These are phyloP conservation scores for Calonectria pseudoreteaudii DNA, from an alignment of 2,329 filamentous ascomycete species.

Conservation along the genomic window DNA sequence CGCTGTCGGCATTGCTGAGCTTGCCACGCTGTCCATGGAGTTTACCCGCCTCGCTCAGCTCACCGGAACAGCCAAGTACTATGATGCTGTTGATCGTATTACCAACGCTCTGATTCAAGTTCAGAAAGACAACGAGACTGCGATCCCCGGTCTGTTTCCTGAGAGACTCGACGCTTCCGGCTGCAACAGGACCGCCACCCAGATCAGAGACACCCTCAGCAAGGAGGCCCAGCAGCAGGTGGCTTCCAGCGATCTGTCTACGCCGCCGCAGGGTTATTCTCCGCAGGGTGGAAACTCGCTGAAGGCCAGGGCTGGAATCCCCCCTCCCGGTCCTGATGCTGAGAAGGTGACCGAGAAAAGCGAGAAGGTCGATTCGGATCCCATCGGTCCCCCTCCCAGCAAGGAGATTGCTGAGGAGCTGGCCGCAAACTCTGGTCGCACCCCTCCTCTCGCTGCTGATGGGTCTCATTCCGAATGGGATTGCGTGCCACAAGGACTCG, in stretches of 20 bases:
- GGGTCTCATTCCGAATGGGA: slow-evolving; percentile 54
- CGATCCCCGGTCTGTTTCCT: slow-evolving; percentile 84
- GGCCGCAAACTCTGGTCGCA: neutral
- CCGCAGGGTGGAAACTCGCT: slow-evolving; percentile 10
- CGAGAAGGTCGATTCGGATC: neutral
- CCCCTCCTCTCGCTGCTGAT: slow-evolving; percentile 49
- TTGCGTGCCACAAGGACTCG: slow-evolving; percentile 72
- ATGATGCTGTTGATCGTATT: slow-evolving; percentile 88
- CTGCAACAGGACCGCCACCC: slow-evolving; percentile 70
- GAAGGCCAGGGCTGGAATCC: neutral
- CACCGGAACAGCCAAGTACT: slow-evolving; percentile 84
- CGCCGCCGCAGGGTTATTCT: slow-evolving; percentile 45
- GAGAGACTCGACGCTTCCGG: slow-evolving; percentile 82
- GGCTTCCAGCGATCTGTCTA: slow-evolving; percentile 45
- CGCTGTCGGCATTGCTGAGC: slow-evolving; percentile 72
- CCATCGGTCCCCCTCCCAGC: slow-evolving; percentile 1
- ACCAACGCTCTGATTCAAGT: slow-evolving; percentile 82
- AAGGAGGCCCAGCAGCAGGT: slow-evolving; percentile 50
- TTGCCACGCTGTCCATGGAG: slow-evolving; percentile 86
- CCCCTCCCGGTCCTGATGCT: neutral
- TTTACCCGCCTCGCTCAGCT: slow-evolving; percentile 91
- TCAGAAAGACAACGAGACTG: slow-evolving; percentile 73
- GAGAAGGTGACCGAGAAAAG: slow-evolving; percentile 1
- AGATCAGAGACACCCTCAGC: slow-evolving; percentile 45
- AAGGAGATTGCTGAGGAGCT: neutral